Percentiles rank a stretch among this genome's conserved stretches.
Conservation (phyloP, 495 filamentous ascomycete species). For the Talaromyces liani region DNA sequence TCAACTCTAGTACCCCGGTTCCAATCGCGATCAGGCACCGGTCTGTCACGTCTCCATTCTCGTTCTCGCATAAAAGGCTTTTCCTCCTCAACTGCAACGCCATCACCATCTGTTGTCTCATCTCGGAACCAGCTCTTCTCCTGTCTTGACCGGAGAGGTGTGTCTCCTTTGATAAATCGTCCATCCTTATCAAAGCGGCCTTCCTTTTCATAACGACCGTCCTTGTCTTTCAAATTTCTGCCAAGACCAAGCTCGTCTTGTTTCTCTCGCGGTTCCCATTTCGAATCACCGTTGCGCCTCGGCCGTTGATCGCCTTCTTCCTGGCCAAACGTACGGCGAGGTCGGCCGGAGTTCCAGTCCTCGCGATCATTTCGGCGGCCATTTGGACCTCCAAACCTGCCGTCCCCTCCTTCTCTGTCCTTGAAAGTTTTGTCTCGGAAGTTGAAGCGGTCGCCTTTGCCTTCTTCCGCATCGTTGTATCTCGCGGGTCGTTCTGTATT, state of each 20-base stretch:
- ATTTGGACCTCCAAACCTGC: conserved; percentile 28
- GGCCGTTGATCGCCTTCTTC: conserved; percentile 49
- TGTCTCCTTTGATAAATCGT: conserved; percentile 34
- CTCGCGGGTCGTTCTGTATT: conserved; percentile 38
- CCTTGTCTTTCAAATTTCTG: conserved; percentile 31
- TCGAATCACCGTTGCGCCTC: conserved; percentile 58
- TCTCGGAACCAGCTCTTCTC: conserved; percentile 54
- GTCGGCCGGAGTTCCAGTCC: conserved; percentile 50
- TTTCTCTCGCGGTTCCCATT: conserved; percentile 40
- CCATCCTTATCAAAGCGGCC: conserved; percentile 33
- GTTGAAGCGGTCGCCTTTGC: conserved; percentile 53
- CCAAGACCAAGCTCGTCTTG: conserved; percentile 42
- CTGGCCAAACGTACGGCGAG: conserved; percentile 42
- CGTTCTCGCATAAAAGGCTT: conserved; percentile 47
- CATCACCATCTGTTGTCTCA: conserved; percentile 41
- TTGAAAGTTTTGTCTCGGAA: conserved; percentile 49
- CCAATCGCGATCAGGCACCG: conserved; percentile 58
- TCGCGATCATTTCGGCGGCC: conserved; percentile 43
- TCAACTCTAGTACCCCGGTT: conserved; percentile 47
- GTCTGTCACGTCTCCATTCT: conserved; percentile 58
- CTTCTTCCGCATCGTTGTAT: conserved; percentile 40
- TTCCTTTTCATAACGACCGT: conserved; percentile 27
- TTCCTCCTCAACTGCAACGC: conserved; percentile 48
- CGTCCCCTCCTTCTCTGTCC: conserved; percentile 36
- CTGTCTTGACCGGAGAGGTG: conserved; percentile 38